Conservation (phyloP, 345 rosid genomes). For the Boechera divaricarpa region DNA sequence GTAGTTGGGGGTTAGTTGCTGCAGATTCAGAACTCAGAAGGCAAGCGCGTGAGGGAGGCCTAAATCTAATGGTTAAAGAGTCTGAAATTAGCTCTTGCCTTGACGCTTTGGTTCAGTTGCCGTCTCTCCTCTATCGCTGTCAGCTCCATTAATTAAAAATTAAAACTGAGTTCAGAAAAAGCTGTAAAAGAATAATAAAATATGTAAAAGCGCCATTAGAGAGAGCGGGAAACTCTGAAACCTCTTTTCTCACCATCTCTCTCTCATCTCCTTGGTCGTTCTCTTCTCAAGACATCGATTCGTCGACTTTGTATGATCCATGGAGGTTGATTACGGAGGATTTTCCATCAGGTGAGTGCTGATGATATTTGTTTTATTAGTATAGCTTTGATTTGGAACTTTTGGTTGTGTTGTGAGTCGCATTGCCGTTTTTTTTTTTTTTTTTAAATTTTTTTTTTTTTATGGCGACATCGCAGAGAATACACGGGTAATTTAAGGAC, state of each 20-base stretch:
- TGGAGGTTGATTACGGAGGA: constrained; percentile 55
- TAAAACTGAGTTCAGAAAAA: neutral
- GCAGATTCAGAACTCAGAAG: neutral
- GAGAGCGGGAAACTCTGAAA: constrained; percentile 49
- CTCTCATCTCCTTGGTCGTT: constrained; percentile 16
- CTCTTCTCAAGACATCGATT: neutral
- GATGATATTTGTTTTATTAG: neutral
- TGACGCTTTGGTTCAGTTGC: constrained; percentile 2
- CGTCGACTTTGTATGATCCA: constrained; percentile 18
- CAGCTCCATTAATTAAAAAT: constrained; percentile 6
- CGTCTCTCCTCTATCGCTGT: constrained; percentile 47
- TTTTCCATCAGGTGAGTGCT: constrained; percentile 68
- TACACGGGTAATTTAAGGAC: constrained; percentile 54
- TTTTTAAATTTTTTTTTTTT: neutral
- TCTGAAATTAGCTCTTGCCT: neutral
- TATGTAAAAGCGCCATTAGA: constrained; percentile 43
- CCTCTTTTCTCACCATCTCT: neutral
- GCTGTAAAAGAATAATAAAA: constrained; percentile 41
- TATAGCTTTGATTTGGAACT: neutral
- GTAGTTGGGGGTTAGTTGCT: neutral
- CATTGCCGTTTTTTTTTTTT: neutral
- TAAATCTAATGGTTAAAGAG: neutral
- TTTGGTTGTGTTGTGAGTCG: neutral
- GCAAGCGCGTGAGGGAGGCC: neutral
- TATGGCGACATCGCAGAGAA: constrained; percentile 48